Conservation (phyloP, 768 basidiomycete genomes). For the Serendipita sp. region DNA sequence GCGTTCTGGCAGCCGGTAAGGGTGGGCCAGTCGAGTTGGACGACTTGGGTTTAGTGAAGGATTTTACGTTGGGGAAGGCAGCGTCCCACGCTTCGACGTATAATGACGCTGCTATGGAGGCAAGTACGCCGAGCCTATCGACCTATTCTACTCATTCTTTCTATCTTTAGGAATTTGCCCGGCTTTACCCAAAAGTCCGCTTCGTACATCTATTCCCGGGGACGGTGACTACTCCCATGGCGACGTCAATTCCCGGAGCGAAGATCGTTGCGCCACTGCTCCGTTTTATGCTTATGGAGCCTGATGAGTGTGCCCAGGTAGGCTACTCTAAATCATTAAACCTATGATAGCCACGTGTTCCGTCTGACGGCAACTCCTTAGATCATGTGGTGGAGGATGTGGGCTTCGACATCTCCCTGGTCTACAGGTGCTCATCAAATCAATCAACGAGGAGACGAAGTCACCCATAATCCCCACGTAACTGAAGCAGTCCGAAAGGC, state of each 20-base stretch:
- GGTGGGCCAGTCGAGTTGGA: constrained; percentile 21
- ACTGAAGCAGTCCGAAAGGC: too few species aligned
- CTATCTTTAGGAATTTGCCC: constrained; percentile 6
- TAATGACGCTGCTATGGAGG: constrained; percentile 40
- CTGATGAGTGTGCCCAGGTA: too few species aligned
- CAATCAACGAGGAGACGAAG: neutral
- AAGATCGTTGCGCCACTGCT: neutral
- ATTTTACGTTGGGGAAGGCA: constrained; percentile 23
- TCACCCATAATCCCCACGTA: neutral
- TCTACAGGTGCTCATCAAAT: neutral
- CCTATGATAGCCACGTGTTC: too few species aligned
- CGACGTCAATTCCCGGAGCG: neutral
- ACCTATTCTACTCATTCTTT: neutral
- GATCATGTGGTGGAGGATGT: too few species aligned
- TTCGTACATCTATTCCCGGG: constrained; percentile 7
- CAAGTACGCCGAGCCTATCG: constrained; percentile 11
- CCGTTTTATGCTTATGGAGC: too few species aligned
- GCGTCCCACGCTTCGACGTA: constrained; percentile 26
- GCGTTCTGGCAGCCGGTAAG: constrained; percentile 27
- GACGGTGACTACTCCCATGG: constrained; percentile 3
- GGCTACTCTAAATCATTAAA: too few species aligned
- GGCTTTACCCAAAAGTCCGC: neutral
- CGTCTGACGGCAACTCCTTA: too few species aligned
- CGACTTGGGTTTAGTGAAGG: constrained; percentile 30
- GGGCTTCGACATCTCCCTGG: too few species aligned